Evolutionary conservation across 1,139 yeast species (phyloP).

Genomic region (Yamadazyma aaseri): DNA sequence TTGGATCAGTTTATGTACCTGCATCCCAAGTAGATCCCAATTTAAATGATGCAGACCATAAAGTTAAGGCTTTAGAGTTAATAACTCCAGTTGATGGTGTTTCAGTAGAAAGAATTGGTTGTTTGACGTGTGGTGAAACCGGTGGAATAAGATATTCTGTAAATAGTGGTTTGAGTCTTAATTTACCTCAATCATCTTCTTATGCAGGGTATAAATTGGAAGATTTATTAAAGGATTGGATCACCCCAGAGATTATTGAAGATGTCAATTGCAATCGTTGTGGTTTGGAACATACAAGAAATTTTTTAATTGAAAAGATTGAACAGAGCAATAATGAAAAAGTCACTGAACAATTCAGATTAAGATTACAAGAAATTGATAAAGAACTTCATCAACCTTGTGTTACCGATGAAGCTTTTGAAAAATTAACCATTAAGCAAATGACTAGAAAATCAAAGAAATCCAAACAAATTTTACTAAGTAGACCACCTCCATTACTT

Average conservation of each 20-base stretch:
- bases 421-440: constrained; percentile 68
- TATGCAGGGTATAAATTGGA: constrained; percentile 47
- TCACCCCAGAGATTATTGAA: constrained; percentile 77
- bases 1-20: constrained; percentile 68
- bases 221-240: constrained; percentile 69
- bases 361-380: constrained; percentile 56
- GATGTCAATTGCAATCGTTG: constrained; percentile 94
- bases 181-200: constrained; percentile 46
- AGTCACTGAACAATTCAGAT: constrained; percentile 43
- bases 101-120: constrained; percentile 83
- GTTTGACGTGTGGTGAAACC: constrained; percentile 85
- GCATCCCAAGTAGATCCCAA: constrained; percentile 75
- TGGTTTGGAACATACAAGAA: constrained; percentile 63
- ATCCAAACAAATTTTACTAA: constrained; percentile 75
- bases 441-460: constrained; percentile 76
- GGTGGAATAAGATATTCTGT: constrained; percentile 88
- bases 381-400: constrained; percentile 60
- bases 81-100: constrained; percentile 90
- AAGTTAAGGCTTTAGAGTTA: constrained; percentile 53
- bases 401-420: constrained; percentile 78
- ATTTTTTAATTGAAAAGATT: constrained; percentile 47
- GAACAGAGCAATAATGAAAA: constrained; percentile 34
- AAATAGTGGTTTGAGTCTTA: constrained; percentile 75
- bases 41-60: constrained; percentile 33
- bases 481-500: constrained; percentile 82